A percentile compares a stretch with the other conserved stretches of the same genome.
phyloP scores from a whole-genome alignment of 129 eudicot species.

The Tagetes patula region DNA sequence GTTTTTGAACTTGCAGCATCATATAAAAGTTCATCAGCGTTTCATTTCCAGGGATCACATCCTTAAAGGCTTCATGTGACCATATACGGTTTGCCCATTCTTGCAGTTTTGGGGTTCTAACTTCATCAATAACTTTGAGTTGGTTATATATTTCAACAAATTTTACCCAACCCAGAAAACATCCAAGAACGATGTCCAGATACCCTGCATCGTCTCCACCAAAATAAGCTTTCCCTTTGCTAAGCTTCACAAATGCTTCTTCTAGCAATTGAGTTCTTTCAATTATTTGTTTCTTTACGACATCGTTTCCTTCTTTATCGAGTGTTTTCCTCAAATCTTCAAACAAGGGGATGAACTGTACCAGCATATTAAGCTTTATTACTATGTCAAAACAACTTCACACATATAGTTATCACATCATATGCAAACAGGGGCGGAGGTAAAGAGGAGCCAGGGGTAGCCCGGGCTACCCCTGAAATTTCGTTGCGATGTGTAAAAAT shows the following conservation, averaged over 20 bases:
- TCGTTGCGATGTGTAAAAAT: no score
- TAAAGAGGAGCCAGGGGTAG: no score
- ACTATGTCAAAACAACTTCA: no score
- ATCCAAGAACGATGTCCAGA: slow-evolving; percentile 58
- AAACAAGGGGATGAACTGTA: slow-evolving; percentile 25
- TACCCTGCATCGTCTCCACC: slow-evolving; percentile 55
- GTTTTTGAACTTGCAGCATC: slow-evolving; percentile 16
- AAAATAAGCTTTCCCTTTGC: slow-evolving; percentile 63
- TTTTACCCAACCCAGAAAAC: slow-evolving; percentile 41
- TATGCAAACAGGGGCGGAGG: no score
- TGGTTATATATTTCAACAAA: slow-evolving; percentile 28
- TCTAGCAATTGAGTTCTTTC: slow-evolving; percentile 40
- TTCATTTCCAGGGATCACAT: slow-evolving; percentile 36
- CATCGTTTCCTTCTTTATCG: slow-evolving; percentile 34
- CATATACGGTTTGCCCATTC: slow-evolving; percentile 39
- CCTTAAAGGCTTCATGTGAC: slow-evolving; percentile 38
- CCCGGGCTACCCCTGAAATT: no score
- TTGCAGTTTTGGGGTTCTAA: slow-evolving; percentile 33
- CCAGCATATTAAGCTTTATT: no score
- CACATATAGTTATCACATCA: no score
- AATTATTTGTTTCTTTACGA: slow-evolving; percentile 14
- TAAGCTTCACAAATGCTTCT: slow-evolving; percentile 43
- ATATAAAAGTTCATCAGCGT: slow-evolving; percentile 24
- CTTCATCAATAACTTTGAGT: slow-evolving; percentile 38
- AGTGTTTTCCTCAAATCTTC: slow-evolving; percentile 19